Percentiles rank a stretch among this genome's conserved stretches.
phyloP scores from a whole-genome alignment of 208 protist genomes.

The Entamoeba invadens region DNA sequence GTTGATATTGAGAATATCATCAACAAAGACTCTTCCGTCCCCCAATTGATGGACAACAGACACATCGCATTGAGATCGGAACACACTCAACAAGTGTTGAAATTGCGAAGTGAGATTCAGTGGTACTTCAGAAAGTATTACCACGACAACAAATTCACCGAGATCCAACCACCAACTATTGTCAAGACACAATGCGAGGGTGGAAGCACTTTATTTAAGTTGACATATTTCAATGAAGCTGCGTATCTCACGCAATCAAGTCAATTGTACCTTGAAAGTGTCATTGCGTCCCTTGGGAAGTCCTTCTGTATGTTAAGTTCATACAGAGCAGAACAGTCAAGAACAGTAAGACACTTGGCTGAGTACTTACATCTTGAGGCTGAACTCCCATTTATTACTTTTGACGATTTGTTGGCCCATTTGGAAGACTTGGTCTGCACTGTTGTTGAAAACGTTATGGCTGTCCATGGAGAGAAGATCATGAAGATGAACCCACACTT shows the following conservation, averaged over 20 bases:
- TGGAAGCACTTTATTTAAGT: constrained; percentile 83
- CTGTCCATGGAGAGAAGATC: constrained; percentile 43
- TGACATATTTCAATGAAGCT: constrained; percentile 80
- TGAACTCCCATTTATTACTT: constrained; percentile 81
- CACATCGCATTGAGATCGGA: constrained; percentile 76
- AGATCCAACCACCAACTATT: constrained; percentile 84
- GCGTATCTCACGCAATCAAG: constrained; percentile 92
- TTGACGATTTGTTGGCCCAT: constrained; percentile 69
- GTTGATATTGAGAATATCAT: constrained; percentile 45
- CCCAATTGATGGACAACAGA: constrained; percentile 71
- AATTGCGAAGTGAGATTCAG: constrained; percentile 62
- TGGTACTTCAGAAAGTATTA: constrained; percentile 80
- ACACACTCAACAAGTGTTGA: constrained; percentile 60
- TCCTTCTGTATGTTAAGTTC: constrained; percentile 78
- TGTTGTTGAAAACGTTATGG: constrained; percentile 58
- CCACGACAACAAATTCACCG: constrained; percentile 58
- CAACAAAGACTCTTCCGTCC: constrained; percentile 51
- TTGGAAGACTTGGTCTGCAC: constrained; percentile 73
- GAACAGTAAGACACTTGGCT: constrained; percentile 83
- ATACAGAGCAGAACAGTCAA: constrained; percentile 88
- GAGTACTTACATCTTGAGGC: constrained; percentile 93
- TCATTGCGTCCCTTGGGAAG: constrained; percentile 71
- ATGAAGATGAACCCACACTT: constrained; percentile 68
- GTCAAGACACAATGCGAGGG: constrained; percentile 91
- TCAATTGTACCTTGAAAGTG: constrained; percentile 92